phyloP scores from a whole-genome alignment of 2,329 filamentous ascomycete species.

The Talaromyces sp. region DNA sequence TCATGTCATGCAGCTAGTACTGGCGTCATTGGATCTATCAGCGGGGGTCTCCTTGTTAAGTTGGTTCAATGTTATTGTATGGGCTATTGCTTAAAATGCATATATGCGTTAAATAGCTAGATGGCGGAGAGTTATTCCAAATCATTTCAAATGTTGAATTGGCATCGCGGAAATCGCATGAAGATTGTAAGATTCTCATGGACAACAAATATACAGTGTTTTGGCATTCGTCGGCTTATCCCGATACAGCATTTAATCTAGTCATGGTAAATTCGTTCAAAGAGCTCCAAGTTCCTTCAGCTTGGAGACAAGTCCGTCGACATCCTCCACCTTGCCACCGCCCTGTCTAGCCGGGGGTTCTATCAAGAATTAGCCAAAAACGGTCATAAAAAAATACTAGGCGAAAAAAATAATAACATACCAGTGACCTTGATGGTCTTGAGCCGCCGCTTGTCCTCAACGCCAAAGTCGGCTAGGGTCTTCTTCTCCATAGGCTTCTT shows the following conservation, averaged over 20 bases:
- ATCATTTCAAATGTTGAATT: not conserved
- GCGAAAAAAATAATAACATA: constrained; percentile 39
- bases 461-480: constrained; percentile 72
- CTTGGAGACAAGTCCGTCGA: constrained; percentile 88
- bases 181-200: not conserved
- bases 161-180: not conserved
- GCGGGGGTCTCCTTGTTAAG: not conserved
- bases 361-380: constrained; percentile 25
- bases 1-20: not conserved
- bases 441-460: constrained; percentile 68
- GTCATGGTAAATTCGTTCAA: constrained; percentile 38
- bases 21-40: not conserved
- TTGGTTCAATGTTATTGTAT: not conserved
- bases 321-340: constrained; percentile 94
- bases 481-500: constrained; percentile 98
- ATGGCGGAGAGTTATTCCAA: not conserved
- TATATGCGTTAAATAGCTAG: not conserved
- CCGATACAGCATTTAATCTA: not conserved
- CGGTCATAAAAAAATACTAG: not conserved
- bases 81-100: not conserved
- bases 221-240: not conserved
- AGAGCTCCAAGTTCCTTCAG: constrained; percentile 93
- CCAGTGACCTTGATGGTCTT: constrained; percentile 86
- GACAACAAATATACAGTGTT: constrained; percentile 2
- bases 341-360: constrained; percentile 86